Percentiles rank a stretch among this genome's conserved stretches.
Evolutionary conservation across 2,329 filamentous ascomycete species (phyloP).

Genomic region (Leptographium galeiforme): DNA sequence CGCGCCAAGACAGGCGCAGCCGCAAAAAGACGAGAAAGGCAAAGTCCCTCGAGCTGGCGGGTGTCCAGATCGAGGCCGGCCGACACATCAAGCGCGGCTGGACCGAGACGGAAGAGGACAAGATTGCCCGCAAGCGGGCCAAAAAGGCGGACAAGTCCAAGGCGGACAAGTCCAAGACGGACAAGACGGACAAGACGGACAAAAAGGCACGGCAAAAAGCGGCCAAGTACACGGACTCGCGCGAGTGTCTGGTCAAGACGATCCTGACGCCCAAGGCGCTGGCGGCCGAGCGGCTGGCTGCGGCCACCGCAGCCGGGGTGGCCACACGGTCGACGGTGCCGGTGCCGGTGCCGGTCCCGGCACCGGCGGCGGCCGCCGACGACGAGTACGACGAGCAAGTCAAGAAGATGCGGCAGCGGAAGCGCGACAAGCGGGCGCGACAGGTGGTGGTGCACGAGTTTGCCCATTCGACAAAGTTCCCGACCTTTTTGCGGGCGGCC

Average conservation of each 20-base stretch:
- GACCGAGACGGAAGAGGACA: slow-evolving; percentile 49
- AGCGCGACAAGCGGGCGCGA: slow-evolving; percentile 24
- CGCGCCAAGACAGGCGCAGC: neutral
- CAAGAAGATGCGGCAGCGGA: slow-evolving; percentile 30
- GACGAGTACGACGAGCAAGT: slow-evolving; percentile 20
- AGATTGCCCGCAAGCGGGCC: neutral
- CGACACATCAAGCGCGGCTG: slow-evolving; percentile 81
- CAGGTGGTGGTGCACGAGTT: slow-evolving; percentile 79
- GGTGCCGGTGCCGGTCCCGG: too few relatives aligned
- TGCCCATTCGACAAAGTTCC: slow-evolving; percentile 67
- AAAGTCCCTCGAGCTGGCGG: slow-evolving; percentile 33
- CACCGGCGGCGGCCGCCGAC: neutral
- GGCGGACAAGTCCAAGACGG: slow-evolving; percentile 13
- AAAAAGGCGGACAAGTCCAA: neutral
- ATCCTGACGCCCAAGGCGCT: slow-evolving; percentile 43
- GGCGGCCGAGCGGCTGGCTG: slow-evolving; percentile 12
- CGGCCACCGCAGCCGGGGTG: neutral
- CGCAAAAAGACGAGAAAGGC: neutral
- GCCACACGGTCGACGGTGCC: neutral
- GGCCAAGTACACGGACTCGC: slow-evolving; percentile 59
- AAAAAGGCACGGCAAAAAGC: slow-evolving; percentile 47
- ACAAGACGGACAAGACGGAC: slow-evolving; percentile 25
- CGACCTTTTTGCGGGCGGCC: slow-evolving; percentile 60
- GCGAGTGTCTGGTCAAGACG: slow-evolving; percentile 77
- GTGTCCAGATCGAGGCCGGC: slow-evolving; percentile 57